Conservation (phyloP, 2,329 filamentous ascomycete species). For the Fusarium sp. region DNA sequence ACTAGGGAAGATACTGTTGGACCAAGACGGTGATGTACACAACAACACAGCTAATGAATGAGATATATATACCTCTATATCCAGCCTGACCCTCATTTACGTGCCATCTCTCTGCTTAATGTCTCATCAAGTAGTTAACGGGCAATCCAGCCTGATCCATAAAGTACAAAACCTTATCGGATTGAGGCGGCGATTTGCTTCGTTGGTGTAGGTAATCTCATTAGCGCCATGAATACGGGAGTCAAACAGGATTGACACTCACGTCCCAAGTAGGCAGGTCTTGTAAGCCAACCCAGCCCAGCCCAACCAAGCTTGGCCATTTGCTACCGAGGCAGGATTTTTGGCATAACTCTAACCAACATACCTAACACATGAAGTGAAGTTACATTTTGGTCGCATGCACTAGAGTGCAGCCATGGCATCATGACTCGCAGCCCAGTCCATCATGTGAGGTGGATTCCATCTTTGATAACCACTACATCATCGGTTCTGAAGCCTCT, state of each 20-base stretch:
- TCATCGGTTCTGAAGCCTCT: background rate
- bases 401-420: slow-evolving; percentile 1
- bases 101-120: background rate
- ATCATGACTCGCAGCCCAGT: slow-evolving; percentile 5
- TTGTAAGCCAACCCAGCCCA: background rate
- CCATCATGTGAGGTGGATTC: background rate
- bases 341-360: background rate
- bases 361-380: background rate
- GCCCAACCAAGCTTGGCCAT: background rate
- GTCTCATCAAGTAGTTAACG: background rate
- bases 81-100: background rate
- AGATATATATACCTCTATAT: slow-evolving; percentile 11
- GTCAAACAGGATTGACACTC: background rate
- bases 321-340: slow-evolving; percentile 4
- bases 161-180: background rate
- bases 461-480: background rate
- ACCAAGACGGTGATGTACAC: slow-evolving; percentile 9
- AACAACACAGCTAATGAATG: slow-evolving; percentile 19
- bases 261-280: background rate
- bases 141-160: background rate
- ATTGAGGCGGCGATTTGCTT: background rate
- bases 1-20: background rate
- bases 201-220: background rate
- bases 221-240: background rate
- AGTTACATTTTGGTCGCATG: background rate